Evolutionary conservation across 2,329 filamentous ascomycete genomes (phyloP), one percentile per base, ranked within the genome.

Genomic region (Phaeosphaeria sp.): DNA sequence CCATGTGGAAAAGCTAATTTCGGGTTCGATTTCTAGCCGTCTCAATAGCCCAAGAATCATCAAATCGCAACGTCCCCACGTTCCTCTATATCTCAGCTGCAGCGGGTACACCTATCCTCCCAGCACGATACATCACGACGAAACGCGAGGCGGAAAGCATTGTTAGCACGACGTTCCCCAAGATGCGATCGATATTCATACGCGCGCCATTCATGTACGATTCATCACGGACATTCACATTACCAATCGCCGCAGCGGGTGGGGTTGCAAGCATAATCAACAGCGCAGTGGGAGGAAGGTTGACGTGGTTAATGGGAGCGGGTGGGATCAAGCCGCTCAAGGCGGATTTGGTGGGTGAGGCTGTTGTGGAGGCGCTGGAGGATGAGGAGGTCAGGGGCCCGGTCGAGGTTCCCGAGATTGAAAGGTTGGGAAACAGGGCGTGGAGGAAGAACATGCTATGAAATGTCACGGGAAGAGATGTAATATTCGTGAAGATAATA

Each of bases 401-500:
- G 0, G 84, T 98, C 0, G 92, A 94, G 72, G 87, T 90, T 3
- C 83, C 87, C 52, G 84, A 91, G 75, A 94, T 99, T 64, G 92
- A 97, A 75, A 85, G 87, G 64, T 78, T 98, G 67, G 93, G 91
- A 11, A 89, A 85, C 58, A 90, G 89, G 74, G 89, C 88, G 3
- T 98, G 95, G 95, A 89, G 95, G 74, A 93, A 90, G 78, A 88
- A 85, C 18, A 98, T 99, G 95, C 78, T 96, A 67, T 97, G 17
- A 56, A 3, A 27, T 25, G 1, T 2, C 7, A 10, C 41, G 7
- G 17, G 7, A 17, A 18, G 10, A 43, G 46, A n/a, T 36, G 30
- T 3, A 15, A 3, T 36, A 15, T 3, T 13, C 3, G 9, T 36
- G 30, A 36, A 36, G 30, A 11, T 36, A 15, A 21, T 43, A 20